Conservation (phyloP, 2,329 filamentous ascomycete species). For the Sporothrix euskadiensis region DNA sequence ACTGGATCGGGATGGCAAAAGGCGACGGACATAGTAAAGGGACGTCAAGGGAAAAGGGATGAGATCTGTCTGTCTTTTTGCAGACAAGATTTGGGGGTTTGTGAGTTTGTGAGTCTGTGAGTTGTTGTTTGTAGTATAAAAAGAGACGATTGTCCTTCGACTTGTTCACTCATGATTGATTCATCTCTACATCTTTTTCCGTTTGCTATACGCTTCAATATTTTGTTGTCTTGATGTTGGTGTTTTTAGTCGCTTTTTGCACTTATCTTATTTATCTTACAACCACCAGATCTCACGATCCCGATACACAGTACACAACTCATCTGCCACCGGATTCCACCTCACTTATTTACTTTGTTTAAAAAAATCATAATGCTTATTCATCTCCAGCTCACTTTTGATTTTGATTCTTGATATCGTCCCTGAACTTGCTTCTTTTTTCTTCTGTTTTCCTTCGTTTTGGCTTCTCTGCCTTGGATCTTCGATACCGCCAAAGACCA, state of each 20-base stretch:
- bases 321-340: neutral
- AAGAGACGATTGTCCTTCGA: neutral
- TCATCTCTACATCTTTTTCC: neutral
- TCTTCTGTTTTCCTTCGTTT: neutral
- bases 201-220: neutral
- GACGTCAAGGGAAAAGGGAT: neutral
- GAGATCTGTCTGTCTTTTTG: neutral
- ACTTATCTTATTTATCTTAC: neutral
- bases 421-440: slow-evolving; percentile 3
- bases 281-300: slow-evolving; percentile 1
- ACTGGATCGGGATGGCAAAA: neutral
- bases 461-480: neutral
- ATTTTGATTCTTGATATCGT: neutral
- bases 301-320: neutral
- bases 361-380: neutral
- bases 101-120: neutral
- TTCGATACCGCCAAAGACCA: neutral
- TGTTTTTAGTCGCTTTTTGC: neutral
- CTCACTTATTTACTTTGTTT: neutral
- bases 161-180: neutral
- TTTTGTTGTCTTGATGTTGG: neutral
- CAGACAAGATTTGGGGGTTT: neutral
- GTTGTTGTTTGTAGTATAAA: slow-evolving; percentile 4
- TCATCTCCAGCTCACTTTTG: neutral
- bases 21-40: neutral